Evolutionary conservation across 2,329 filamentous ascomycete species (phyloP).

Genomic region (Colletotrichum tabaci): DNA sequence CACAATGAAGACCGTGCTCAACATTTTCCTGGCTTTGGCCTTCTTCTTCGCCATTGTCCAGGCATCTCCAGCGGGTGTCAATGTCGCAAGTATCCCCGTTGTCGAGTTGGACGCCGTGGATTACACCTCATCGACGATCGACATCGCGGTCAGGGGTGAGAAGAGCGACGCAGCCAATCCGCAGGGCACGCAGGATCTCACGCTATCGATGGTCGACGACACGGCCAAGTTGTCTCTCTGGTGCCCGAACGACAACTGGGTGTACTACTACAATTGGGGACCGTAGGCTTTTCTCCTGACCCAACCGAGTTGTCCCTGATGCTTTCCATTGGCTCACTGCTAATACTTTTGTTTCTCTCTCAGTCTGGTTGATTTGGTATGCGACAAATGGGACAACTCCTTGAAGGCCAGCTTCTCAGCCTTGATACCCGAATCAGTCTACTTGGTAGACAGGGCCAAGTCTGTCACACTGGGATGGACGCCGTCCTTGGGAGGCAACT

Average conservation of each 20-base stretch:
- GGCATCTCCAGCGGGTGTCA: not conserved
- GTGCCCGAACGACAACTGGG: constrained; percentile 17
- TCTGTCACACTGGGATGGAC: constrained; percentile 10
- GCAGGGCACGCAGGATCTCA: not conserved
- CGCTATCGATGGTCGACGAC: not conserved
- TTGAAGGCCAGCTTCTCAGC: not conserved
- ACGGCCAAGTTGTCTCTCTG: not conserved
- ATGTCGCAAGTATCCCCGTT: not conserved
- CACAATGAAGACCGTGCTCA: not conserved
- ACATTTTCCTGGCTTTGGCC: not conserved
- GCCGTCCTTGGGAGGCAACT: not conserved
- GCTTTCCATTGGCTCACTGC: not conserved
- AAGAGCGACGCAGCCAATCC: not conserved
- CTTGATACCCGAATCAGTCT: constrained; percentile 3
- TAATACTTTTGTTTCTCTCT: not conserved
- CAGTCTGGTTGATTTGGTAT: constrained; percentile 12
- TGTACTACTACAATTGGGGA: constrained; percentile 29
- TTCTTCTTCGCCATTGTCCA: not conserved
- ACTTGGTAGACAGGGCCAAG: constrained; percentile 13
- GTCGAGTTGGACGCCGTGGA: not conserved
- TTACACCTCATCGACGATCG: not conserved
- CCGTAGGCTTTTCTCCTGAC: constrained; percentile 3
- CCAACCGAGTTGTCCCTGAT: not conserved
- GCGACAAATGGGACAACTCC: not conserved
- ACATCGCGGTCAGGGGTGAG: not conserved